Evolutionary conservation across 116 monocot genomes (phyloP).

Genomic region (Thalassia testudinum): DNA sequence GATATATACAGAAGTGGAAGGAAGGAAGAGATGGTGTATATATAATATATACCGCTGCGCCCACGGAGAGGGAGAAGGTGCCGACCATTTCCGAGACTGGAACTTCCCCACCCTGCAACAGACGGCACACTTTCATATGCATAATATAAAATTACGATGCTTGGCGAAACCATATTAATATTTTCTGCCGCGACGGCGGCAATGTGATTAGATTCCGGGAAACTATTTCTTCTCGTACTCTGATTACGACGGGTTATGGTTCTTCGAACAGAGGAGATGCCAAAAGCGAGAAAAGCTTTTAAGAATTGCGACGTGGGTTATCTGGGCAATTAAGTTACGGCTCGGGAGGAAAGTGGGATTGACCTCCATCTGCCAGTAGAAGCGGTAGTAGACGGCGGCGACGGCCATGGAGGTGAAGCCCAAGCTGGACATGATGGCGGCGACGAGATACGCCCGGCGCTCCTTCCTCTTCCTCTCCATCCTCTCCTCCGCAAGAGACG

Average conservation of each 20-base stretch:
- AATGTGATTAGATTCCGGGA: too few relatives aligned
- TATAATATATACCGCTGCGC: conserved; percentile 78
- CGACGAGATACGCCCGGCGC: conserved; percentile 58
- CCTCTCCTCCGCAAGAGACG: too few relatives aligned
- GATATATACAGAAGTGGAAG: not conserved
- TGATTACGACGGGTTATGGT: too few relatives aligned
- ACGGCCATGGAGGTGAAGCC: conserved; percentile 86
- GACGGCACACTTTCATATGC: too few relatives aligned
- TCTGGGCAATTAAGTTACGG: too few relatives aligned
- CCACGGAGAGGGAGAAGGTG: conserved; percentile 73
- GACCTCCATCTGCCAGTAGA: conserved; percentile 91
- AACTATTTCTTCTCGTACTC: too few relatives aligned
- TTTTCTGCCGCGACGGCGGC: too few relatives aligned
- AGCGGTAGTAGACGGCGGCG: conserved; percentile 77
- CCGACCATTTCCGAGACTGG: conserved; percentile 78
- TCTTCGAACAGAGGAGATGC: too few relatives aligned
- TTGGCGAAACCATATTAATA: too few relatives aligned
- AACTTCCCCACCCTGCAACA: conserved; percentile 66
- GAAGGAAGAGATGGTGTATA: too few relatives aligned
- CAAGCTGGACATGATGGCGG: conserved; percentile 71
- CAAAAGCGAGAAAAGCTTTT: not conserved
- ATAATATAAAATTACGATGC: too few relatives aligned
- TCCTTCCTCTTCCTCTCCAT: conserved; percentile 52
- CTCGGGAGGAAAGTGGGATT: too few relatives aligned
- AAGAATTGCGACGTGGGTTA: not conserved